Conservation (phyloP, 257 asterid species). For the Nicotiana tomentosiformis region DNA sequence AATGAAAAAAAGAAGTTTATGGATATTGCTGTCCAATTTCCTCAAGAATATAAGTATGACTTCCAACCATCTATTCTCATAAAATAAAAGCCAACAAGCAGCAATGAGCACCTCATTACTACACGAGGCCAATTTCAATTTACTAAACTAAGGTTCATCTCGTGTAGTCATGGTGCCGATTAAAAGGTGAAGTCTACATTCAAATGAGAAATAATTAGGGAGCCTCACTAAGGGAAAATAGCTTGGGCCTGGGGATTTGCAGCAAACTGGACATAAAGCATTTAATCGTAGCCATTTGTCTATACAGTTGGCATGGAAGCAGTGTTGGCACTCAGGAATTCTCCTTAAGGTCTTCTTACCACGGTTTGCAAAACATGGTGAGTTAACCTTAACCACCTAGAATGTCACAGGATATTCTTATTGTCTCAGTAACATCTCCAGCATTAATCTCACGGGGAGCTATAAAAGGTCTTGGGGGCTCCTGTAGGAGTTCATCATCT, state of each 20-base stretch:
- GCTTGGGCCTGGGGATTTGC: constrained; percentile 22
- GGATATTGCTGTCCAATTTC: neutral
- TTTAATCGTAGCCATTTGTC: constrained; percentile 46
- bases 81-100: neutral
- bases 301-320: constrained; percentile 42
- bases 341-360: constrained; percentile 31
- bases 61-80: neutral
- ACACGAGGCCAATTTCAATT: neutral
- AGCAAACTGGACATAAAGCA: constrained; percentile 45
- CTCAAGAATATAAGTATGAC: neutral
- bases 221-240: neutral
- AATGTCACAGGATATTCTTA: neutral
- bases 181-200: neutral
- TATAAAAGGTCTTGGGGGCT: constrained; percentile 42
- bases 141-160: neutral
- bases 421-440: constrained; percentile 5
- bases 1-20: neutral
- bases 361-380: neutral
- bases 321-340: constrained; percentile 43
- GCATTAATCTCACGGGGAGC: constrained; percentile 11
- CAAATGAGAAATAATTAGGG: neutral
- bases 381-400: neutral
- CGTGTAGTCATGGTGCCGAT: neutral
- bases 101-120: neutral
- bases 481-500: constrained; percentile 14